Base-by-base conservation (phyloP, 345 rosid genomes). In the Arabidopsis arenosa region DNA sequence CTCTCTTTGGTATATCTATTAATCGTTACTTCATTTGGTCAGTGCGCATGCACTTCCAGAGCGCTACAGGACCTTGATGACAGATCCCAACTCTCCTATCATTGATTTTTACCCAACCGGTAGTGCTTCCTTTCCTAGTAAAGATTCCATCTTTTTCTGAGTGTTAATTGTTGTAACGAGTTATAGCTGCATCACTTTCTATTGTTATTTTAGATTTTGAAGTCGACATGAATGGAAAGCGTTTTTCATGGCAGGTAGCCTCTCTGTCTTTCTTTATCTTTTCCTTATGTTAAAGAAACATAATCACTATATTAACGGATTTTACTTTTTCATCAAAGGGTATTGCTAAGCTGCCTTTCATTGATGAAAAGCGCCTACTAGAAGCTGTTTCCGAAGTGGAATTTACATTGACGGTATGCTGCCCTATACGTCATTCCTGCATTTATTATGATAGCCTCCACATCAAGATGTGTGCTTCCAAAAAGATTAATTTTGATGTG, bases 201-300 rank as follows among this genome's bases (percentile, higher is more conserved):
- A 10, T 7, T 39, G 63, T 80, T 60, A 45, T 64, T 71, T 18
- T 55, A 93, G 97, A 96, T 81, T 96, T 96, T 79, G 96, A 91
- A 79, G 90, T 96, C 72, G 99, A 96, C 83, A 96, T 93, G 94
- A 86, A 87, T 77, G 99, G 99, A 45, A 96, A 93, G 81, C 93
- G 97, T 37, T 93, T 21, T 77, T 74, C 96, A 5, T 93, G 99
- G 99, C 98, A 91, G 96, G 98, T 87, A 51, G 44, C 55, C 63
- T 12, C 40, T 73, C 51, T 45, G 32, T 73, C 77, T 40, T 72
- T 47, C 58, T 5, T 48, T 15, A 14, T 77, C 30, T 32, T 53
- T 75, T 17, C 13, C 39, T 40, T 39, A 14, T 77, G 33, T 64
- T 48, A 39, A 49, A 36, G 47, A 60, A 33, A 59, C 73, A 59